Evolutionary conservation across 495 filamentous ascomycete genomes (phyloP), one percentile per base, ranked within the genome.

Genomic region (Melanomma pulvis-pyrius): DNA sequence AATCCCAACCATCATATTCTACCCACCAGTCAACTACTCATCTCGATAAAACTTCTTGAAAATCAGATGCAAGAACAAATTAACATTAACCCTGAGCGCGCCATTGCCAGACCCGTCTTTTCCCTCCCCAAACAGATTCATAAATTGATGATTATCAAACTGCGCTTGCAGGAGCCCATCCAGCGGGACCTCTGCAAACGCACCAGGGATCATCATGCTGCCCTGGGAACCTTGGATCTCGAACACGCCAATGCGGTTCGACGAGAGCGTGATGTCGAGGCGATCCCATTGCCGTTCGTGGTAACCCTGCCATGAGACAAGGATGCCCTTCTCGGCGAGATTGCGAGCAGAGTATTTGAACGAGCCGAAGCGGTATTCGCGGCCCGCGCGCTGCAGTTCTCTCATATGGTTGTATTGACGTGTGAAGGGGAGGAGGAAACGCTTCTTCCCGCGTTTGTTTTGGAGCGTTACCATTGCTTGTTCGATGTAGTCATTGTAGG

Each of bases 401-500:
- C 90, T 86, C 79, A 97, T 92, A 78, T 99, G 94, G 78, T 96
- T 93, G 85, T 96, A 99, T 75, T 99, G 94, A 70, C 96, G 96
- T 32, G 96, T 96, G 77, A 99, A 99, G 24, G 94, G 94, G 76
- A 99, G 85, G 57, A 97, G 85, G 83, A 97, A 96, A 53, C 90
- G 84, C 73, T 94, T 96, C 79, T 96, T 96, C 61, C 85, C 93
- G 77, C 97, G 96, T 79, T 96, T 97, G 76, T 90, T 94, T 77
- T 98, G 96, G 53, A 99, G 84, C n/a, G 96, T 98, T 57, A 93
- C 83, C 92, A 99, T 96, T 21, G 94, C 92, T 75, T 97, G 93
- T 81, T 99, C 94, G 71, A 99, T 96, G 74, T 97, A 98, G 77
- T 98, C 92, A 74, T 99, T 97, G 81, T 97, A 99, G 66, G 87